Percentiles rank a stretch among this genome's conserved stretches.
These are phyloP conservation scores for Cucumis melo DNA, from an alignment of 306 rosid genomes.

Conservation along the genomic window DNA sequence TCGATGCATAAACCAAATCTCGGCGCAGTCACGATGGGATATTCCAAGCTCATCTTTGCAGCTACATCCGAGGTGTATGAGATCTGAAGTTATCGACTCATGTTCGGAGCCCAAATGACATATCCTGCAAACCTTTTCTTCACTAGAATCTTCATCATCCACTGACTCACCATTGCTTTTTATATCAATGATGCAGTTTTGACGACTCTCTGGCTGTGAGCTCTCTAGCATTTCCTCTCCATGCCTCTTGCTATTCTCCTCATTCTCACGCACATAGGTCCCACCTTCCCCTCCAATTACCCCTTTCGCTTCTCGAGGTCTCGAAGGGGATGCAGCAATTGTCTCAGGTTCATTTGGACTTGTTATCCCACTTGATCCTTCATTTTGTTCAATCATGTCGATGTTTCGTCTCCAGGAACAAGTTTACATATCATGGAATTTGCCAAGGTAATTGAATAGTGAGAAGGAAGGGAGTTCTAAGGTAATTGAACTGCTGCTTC, in stretches of 20 bases:
- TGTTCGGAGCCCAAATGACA: slow-evolving; percentile 11
- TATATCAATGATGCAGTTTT: background rate
- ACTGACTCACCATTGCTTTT: background rate
- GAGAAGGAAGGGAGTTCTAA: background rate
- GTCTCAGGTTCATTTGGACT: background rate
- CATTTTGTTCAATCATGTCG: background rate
- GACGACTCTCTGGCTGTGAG: background rate
- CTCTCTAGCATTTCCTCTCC: background rate
- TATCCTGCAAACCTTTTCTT: slow-evolving; percentile 15
- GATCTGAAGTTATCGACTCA: background rate
- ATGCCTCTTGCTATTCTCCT: background rate
- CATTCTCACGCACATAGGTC: background rate
- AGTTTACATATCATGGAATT: background rate
- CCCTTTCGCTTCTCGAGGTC: background rate
- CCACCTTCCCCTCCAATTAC: background rate
- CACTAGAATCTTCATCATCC: background rate
- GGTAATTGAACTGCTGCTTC: background rate
- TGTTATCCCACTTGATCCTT: background rate
- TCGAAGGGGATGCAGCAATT: background rate
- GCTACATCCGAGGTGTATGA: slow-evolving; percentile 13
- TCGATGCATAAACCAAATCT: slow-evolving; percentile 12
- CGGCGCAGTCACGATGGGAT: slow-evolving; percentile 17
- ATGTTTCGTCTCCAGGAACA: background rate
- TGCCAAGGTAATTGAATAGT: background rate
- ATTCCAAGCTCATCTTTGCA: slow-evolving; percentile 17